phyloP scores from a whole-genome alignment of 345 rosid species.

The Salix exigua region DNA sequence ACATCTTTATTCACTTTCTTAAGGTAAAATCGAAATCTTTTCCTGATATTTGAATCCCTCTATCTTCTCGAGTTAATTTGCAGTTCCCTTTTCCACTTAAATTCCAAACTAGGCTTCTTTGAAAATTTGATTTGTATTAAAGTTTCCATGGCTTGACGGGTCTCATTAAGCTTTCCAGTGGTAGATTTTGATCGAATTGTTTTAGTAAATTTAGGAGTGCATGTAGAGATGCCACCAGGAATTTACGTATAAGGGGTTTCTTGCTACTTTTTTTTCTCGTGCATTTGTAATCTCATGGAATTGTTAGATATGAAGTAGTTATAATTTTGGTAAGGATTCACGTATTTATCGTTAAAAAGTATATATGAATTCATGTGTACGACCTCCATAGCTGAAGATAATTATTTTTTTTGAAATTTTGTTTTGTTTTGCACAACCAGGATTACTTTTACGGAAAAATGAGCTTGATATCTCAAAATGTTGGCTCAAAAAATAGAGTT shows the following conservation, averaged over 20 bases:
- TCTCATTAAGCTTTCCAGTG: neutral
- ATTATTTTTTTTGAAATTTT: neutral
- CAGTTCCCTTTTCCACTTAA: neutral
- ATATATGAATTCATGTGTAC: neutral
- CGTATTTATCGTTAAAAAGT: neutral
- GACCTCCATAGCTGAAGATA: neutral
- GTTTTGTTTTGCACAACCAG: slow-evolving; percentile 16
- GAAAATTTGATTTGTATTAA: neutral
- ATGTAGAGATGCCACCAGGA: neutral
- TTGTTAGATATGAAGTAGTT: neutral
- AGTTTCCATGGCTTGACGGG: neutral
- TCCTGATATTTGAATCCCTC: neutral
- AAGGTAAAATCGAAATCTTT: neutral
- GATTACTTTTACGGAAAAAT: slow-evolving; percentile 18
- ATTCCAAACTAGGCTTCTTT: neutral
- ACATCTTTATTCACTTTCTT: neutral
- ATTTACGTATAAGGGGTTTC: neutral
- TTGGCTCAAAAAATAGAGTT: slow-evolving; percentile 32
- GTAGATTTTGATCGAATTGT: neutral
- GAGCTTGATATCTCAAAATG: slow-evolving; percentile 70
- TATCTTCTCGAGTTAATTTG: neutral
- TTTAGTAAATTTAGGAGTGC: neutral
- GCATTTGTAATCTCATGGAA: neutral
- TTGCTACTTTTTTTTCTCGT: neutral
- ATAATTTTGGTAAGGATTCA: neutral